phyloP scores from a whole-genome alignment of 2,329 filamentous ascomycete genomes.

The Graphiopsis chlorocephala region DNA sequence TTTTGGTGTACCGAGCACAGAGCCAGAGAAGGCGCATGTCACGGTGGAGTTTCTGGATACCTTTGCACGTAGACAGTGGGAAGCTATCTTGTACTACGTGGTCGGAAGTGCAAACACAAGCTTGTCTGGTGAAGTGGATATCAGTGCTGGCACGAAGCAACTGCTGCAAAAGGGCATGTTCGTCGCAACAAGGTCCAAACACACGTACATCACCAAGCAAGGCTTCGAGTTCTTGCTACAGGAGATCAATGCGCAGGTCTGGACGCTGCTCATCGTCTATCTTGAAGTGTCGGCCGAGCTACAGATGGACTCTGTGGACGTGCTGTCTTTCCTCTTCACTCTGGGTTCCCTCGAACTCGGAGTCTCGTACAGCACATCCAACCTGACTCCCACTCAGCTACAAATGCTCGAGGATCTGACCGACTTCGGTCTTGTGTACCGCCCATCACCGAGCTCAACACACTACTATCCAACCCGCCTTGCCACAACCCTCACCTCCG shows the following conservation, averaged over 20 bases:
- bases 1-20: slow-evolving; percentile 75
- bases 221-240: slow-evolving; percentile 95
- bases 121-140: slow-evolving; percentile 44
- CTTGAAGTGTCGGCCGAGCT: slow-evolving; percentile 72
- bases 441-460: slow-evolving; percentile 38
- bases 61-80: slow-evolving; percentile 87
- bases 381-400: slow-evolving; percentile 74
- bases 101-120: slow-evolving; percentile 69
- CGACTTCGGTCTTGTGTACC: slow-evolving; percentile 90
- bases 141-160: slow-evolving; percentile 73
- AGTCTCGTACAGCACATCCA: slow-evolving; percentile 81
- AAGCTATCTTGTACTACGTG: slow-evolving; percentile 92
- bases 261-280: slow-evolving; percentile 91
- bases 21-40: slow-evolving; percentile 59
- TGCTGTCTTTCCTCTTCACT: slow-evolving; percentile 93
- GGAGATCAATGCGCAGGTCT: slow-evolving; percentile 94
- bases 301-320: slow-evolving; percentile 83
- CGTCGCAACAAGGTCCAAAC: slow-evolving; percentile 56
- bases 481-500: slow-evolving; percentile 84
- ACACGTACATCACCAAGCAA: slow-evolving; percentile 73
- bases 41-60: slow-evolving; percentile 73
- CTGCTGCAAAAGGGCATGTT: slow-evolving; percentile 77
- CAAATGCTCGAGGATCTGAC: slow-evolving; percentile 88
- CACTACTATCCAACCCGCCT: slow-evolving; percentile 86
- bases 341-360: slow-evolving; percentile 91